These are phyloP conservation scores for Tricholoma sp. DNA, from an alignment of 768 basidiomycete genomes.

Conservation along the genomic window DNA sequence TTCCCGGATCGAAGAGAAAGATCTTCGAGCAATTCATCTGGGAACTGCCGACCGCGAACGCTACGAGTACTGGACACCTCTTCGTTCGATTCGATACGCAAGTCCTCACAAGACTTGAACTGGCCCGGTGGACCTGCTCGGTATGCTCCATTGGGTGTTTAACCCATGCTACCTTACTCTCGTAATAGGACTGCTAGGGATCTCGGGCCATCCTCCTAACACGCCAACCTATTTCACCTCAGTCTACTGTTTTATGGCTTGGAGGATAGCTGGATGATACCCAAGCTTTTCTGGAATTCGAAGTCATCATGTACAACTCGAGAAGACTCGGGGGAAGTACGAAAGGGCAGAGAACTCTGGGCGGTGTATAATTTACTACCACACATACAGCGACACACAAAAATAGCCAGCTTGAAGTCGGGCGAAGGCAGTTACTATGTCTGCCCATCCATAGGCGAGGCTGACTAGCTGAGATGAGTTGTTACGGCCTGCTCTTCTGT, in stretches of 20 bases:
- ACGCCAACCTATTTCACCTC: not conserved
- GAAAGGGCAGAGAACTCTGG: not conserved
- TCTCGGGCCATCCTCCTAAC: too few species aligned
- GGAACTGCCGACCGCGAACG: slow-evolving; percentile 6
- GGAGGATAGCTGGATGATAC: too few species aligned
- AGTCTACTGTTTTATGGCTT: not conserved
- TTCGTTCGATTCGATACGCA: not conserved
- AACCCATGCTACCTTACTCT: not conserved
- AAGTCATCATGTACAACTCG: not conserved
- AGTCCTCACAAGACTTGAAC: not conserved
- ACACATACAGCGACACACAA: too few species aligned
- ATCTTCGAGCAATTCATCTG: slow-evolving; percentile 8
- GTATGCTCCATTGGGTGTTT: not conserved
- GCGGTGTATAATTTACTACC: too few species aligned
- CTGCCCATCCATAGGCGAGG: not conserved
- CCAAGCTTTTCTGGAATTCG: not conserved
- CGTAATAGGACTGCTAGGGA: not conserved
- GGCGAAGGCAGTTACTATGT: not conserved
- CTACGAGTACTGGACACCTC: not conserved
- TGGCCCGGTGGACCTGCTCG: not conserved
- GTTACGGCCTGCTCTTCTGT: too few species aligned
- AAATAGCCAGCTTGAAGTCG: not conserved
- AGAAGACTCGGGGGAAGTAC: not conserved
- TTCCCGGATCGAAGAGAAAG: slow-evolving; percentile 5
- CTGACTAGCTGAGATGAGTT: too few species aligned